Evolutionary conservation across 495 filamentous ascomycete genomes (phyloP).

Genomic region (Penicillium parvum): DNA sequence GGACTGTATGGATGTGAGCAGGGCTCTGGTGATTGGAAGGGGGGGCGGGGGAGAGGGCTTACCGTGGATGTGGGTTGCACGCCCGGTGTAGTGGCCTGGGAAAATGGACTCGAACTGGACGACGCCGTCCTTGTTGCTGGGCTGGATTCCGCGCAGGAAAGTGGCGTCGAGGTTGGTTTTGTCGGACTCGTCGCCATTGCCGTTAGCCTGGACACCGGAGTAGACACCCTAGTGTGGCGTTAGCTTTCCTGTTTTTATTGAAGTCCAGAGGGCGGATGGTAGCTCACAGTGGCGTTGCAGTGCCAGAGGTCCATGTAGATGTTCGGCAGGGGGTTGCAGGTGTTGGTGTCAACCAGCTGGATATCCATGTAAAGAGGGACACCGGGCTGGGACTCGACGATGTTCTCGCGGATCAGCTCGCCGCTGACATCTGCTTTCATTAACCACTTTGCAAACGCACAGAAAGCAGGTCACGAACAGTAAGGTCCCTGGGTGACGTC

Average conservation of each 20-base stretch:
- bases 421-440: constrained; percentile 33
- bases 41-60: neutral
- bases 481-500: constrained; percentile 56
- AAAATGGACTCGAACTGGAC: constrained; percentile 49
- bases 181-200: constrained; percentile 45
- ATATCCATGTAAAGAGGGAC: constrained; percentile 56
- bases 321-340: constrained; percentile 50
- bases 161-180: constrained; percentile 39
- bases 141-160: constrained; percentile 49
- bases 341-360: constrained; percentile 56
- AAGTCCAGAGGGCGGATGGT: constrained; percentile 10
- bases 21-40: neutral
- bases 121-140: constrained; percentile 46
- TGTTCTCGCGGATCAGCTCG: constrained; percentile 52
- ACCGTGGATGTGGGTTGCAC: constrained; percentile 35
- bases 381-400: constrained; percentile 53
- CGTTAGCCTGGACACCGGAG: constrained; percentile 49
- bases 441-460: neutral
- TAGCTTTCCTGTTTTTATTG: constrained; percentile 14
- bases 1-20: constrained; percentile 16
- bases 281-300: constrained; percentile 39
- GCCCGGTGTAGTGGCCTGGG: constrained; percentile 52
- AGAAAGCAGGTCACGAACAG: constrained; percentile 26
- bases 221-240: constrained; percentile 45
- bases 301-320: constrained; percentile 61